A percentile compares a stretch with the other conserved stretches of the same genome.
Evolutionary conservation across 805 yeast genomes (phyloP).

Genomic region (Danielia oregonensis): DNA sequence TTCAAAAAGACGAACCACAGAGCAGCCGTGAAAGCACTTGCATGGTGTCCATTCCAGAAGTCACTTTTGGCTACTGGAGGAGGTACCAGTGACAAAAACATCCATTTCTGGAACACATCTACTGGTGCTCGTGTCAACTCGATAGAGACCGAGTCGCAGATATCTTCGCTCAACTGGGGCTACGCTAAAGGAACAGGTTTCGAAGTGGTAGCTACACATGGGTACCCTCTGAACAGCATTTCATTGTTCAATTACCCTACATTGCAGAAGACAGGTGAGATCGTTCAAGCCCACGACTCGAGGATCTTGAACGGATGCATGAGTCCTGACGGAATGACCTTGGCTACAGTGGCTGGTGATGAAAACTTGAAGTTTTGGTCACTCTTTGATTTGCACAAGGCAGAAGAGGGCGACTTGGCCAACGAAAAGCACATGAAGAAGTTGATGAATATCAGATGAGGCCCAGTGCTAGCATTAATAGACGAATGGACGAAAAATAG

Average conservation of each 20-base stretch:
- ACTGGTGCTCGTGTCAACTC: slow-evolving; percentile 85
- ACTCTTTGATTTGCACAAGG: slow-evolving; percentile 58
- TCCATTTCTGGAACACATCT: slow-evolving; percentile 90
- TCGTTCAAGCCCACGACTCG: slow-evolving; percentile 82
- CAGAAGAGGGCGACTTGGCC: slow-evolving; percentile 16
- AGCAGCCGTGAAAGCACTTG: slow-evolving; percentile 93
- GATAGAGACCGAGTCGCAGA: slow-evolving; percentile 90
- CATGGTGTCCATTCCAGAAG: slow-evolving; percentile 89
- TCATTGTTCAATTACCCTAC: slow-evolving; percentile 84
- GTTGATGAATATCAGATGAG: slow-evolving; percentile 23
- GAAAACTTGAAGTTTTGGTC: slow-evolving; percentile 95
- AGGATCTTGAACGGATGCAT: slow-evolving; percentile 78
- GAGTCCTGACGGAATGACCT: slow-evolving; percentile 84
- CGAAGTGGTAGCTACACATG: slow-evolving; percentile 92
- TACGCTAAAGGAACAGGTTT: slow-evolving; percentile 63
- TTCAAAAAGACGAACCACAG: slow-evolving; percentile 76
- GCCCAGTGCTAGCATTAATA: slow-evolving; percentile 12
- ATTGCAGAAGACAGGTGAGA: slow-evolving; percentile 82
- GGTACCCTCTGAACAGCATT: slow-evolving; percentile 83
- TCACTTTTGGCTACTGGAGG: slow-evolving; percentile 94
- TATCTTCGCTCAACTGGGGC: slow-evolving; percentile 93
- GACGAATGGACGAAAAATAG: neutral
- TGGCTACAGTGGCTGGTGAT: slow-evolving; percentile 95
- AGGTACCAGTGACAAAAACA: slow-evolving; percentile 83
- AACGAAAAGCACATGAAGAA: slow-evolving; percentile 20